phyloP scores from a whole-genome alignment of 2,329 filamentous ascomycete genomes.

The Calcarisporium arbuscula region DNA sequence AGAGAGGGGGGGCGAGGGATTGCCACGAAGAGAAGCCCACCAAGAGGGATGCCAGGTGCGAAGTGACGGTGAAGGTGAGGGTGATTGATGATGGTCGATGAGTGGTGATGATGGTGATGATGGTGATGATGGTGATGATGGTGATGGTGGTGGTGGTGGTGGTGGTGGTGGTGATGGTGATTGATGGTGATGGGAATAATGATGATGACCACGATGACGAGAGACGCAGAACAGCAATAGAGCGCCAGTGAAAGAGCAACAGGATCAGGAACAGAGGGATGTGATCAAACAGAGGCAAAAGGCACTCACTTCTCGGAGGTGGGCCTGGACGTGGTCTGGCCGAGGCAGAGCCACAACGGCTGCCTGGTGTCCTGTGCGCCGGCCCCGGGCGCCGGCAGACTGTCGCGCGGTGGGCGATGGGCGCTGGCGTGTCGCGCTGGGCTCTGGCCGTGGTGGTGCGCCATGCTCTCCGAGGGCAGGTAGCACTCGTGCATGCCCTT shows the following conservation, averaged over 20 bases:
- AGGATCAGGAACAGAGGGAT: slow-evolving; percentile 7
- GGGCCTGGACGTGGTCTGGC: slow-evolving; percentile 41
- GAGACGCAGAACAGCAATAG: slow-evolving; percentile 4
- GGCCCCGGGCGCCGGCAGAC: slow-evolving; percentile 45
- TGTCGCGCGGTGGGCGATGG: slow-evolving; percentile 47
- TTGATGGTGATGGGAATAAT: too few species aligned
- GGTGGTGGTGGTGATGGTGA: too few species aligned
- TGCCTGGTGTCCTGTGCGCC: slow-evolving; percentile 40
- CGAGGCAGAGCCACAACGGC: slow-evolving; percentile 31
- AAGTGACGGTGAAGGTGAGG: too few species aligned
- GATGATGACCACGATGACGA: too few species aligned
- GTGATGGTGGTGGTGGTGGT: too few species aligned
- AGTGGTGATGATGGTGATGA: too few species aligned
- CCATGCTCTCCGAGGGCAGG: slow-evolving; percentile 53
- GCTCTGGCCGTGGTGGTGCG: slow-evolving; percentile 53
- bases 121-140: too few species aligned
- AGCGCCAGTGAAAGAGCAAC: slow-evolving; percentile 4
- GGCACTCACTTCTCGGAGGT: slow-evolving; percentile 49
- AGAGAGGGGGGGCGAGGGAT: too few species aligned
- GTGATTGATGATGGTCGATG: too few species aligned
- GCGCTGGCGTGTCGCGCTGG: slow-evolving; percentile 43
- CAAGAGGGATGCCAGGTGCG: too few species aligned
- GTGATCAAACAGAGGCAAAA: slow-evolving; percentile 1
- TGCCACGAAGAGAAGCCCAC: too few species aligned
- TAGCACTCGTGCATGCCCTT: slow-evolving; percentile 61